Conservation (phyloP, 148 eudicot genomes). For the Polygonum maritimum region DNA sequence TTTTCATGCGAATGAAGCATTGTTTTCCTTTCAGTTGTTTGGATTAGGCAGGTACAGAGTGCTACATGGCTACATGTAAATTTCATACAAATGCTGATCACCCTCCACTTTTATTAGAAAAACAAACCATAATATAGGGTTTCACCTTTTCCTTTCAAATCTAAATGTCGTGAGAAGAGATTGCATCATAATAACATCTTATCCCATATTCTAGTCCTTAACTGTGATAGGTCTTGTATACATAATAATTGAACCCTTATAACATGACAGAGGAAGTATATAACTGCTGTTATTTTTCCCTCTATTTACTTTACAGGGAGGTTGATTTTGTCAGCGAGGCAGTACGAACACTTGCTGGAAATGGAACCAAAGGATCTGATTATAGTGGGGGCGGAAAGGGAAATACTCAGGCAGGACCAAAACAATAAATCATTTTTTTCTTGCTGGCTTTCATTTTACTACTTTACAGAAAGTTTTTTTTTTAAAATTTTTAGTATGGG, state of each 20-base stretch:
- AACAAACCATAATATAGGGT: neutral
- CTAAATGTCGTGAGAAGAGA: neutral
- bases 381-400: slow-evolving; percentile 83
- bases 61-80: slow-evolving; percentile 3
- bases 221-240: neutral
- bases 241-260: neutral
- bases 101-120: neutral
- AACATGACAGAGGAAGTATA: neutral
- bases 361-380: slow-evolving; percentile 94
- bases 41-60: neutral
- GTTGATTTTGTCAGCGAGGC: slow-evolving; percentile 82
- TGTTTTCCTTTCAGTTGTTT: neutral
- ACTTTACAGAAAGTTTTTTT: neutral
- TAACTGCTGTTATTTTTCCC: neutral
- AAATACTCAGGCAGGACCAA: slow-evolving; percentile 62
- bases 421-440: neutral
- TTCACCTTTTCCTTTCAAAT: neutral
- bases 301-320: slow-evolving; percentile 44
- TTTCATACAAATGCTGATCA: neutral
- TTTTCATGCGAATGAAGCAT: neutral
- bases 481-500: neutral
- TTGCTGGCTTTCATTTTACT: neutral
- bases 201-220: neutral
- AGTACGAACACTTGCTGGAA: slow-evolving; percentile 89
- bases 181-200: neutral